phyloP scores from a whole-genome alignment of 2,329 filamentous ascomycete species.

The Neurospora crassa region DNA sequence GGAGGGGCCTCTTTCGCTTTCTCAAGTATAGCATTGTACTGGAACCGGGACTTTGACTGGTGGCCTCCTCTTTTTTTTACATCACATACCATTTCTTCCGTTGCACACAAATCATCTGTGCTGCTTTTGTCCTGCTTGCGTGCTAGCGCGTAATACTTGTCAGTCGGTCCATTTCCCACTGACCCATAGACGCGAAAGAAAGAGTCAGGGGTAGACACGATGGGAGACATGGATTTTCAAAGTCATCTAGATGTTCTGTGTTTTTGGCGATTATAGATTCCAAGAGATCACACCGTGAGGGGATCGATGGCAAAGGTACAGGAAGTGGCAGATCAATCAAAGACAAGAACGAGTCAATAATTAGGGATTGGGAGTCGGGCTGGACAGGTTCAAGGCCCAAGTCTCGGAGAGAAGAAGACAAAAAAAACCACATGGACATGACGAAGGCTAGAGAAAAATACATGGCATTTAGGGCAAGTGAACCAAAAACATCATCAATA shows the following conservation, averaged over 20 bases:
- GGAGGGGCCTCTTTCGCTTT: not conserved
- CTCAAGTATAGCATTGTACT: not conserved
- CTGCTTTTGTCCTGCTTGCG: not conserved
- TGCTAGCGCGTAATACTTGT: not conserved
- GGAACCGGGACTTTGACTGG: not conserved
- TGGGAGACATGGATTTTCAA: not conserved
- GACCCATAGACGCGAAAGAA: not conserved
- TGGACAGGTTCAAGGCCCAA: not conserved
- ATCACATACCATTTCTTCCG: not conserved
- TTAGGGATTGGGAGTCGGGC: too few species aligned
- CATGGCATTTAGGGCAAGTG: not conserved
- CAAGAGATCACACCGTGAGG: not conserved
- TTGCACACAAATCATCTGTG: not conserved
- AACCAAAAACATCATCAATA: not conserved
- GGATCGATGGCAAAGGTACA: not conserved
- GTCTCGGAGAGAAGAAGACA: too few species aligned
- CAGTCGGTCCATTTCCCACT: not conserved
- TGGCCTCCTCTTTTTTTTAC: not conserved
- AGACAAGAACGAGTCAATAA: not conserved
- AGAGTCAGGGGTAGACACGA: not conserved
- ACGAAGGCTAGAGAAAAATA: not conserved
- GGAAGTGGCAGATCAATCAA: not conserved
- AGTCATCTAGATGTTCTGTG: not conserved
- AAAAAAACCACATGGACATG: not conserved
- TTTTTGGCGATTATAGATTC: not conserved